Percentiles rank a stretch among this genome's conserved stretches.
Conservation (phyloP, 768 basidiomycete species). For the Pulveroboletus sp. region DNA sequence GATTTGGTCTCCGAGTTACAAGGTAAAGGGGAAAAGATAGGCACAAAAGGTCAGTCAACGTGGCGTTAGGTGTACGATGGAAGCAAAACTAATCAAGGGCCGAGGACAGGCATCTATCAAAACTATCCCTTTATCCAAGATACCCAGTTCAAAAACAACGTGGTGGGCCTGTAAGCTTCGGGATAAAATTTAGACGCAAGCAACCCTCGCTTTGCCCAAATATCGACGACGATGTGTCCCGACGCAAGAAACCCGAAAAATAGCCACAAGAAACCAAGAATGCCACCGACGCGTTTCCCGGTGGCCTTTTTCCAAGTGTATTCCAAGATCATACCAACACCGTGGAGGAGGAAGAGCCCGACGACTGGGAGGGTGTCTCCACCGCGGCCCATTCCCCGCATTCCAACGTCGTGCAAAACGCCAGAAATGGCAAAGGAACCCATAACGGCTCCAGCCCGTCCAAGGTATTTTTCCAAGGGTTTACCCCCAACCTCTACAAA, state of each 20-base stretch:
- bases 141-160: slow-evolving; percentile 14
- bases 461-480: slow-evolving; percentile 42
- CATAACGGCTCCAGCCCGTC: slow-evolving; percentile 47
- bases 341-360: slow-evolving; percentile 59
- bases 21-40: too few relatives aligned
- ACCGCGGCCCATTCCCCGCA: slow-evolving; percentile 59
- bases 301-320: slow-evolving; percentile 41
- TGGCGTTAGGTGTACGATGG: neutral
- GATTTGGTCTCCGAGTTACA: too few relatives aligned
- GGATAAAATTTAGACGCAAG: slow-evolving; percentile 13
- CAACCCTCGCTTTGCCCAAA: slow-evolving; percentile 24
- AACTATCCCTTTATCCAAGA: neutral
- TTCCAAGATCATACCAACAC: slow-evolving; percentile 52
- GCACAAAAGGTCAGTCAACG: neutral
- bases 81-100: neutral
- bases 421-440: slow-evolving; percentile 62
- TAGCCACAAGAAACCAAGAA: slow-evolving; percentile 52
- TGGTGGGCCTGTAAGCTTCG: slow-evolving; percentile 18
- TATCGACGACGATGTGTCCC: slow-evolving; percentile 50
- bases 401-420: slow-evolving; percentile 54
- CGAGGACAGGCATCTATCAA: slow-evolving; percentile 1
- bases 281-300: slow-evolving; percentile 47
- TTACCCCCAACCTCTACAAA: slow-evolving; percentile 53
- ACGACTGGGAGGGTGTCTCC: slow-evolving; percentile 40
- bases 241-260: slow-evolving; percentile 44